Percentiles rank a stretch among this genome's conserved stretches.
Evolutionary conservation across 148 eudicot species (phyloP).

Genomic region (Mesembryanthemum crystallinum): DNA sequence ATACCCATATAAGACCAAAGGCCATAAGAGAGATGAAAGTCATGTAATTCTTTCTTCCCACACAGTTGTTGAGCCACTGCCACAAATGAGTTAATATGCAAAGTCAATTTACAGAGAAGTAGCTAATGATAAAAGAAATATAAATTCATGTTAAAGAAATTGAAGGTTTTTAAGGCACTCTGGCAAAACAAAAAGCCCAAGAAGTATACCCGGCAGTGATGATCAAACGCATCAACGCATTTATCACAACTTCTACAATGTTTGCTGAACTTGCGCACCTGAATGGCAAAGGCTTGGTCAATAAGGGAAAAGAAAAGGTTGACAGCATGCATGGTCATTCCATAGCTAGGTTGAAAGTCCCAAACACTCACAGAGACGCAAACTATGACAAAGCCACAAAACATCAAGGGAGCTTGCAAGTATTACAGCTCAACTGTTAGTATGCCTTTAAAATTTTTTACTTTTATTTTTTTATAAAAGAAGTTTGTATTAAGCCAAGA

Average conservation of each 20-base stretch:
- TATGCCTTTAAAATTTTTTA: too few species aligned
- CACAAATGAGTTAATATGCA: slow-evolving; percentile 18
- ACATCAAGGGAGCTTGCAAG: too few species aligned
- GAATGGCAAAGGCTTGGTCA: slow-evolving; percentile 25
- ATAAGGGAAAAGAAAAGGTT: slow-evolving; percentile 4
- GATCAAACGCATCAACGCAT: slow-evolving; percentile 99
- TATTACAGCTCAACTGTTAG: background rate
- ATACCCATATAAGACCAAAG: slow-evolving; percentile 82
- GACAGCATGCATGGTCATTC: slow-evolving; percentile 1
- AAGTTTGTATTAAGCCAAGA: too few species aligned
- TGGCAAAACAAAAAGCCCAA: background rate
- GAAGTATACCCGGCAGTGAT: slow-evolving; percentile 87
- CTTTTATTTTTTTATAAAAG: too few species aligned
- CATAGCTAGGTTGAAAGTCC: background rate
- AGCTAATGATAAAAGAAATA: background rate
- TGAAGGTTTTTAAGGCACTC: slow-evolving; percentile 9
- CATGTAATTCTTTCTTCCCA: slow-evolving; percentile 79
- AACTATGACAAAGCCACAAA: background rate
- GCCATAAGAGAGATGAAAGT: slow-evolving; percentile 94
- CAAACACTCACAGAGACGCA: background rate
- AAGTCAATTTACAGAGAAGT: slow-evolving; percentile 12
- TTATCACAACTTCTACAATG: slow-evolving; percentile 99
- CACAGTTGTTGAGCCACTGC: slow-evolving; percentile 99
- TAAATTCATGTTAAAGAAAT: slow-evolving; percentile 8
- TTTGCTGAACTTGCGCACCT: slow-evolving; percentile 97